These are phyloP conservation scores for Thermochaetoides thermophila DNA, from an alignment of 495 filamentous ascomycete species.

Conservation along the genomic window DNA sequence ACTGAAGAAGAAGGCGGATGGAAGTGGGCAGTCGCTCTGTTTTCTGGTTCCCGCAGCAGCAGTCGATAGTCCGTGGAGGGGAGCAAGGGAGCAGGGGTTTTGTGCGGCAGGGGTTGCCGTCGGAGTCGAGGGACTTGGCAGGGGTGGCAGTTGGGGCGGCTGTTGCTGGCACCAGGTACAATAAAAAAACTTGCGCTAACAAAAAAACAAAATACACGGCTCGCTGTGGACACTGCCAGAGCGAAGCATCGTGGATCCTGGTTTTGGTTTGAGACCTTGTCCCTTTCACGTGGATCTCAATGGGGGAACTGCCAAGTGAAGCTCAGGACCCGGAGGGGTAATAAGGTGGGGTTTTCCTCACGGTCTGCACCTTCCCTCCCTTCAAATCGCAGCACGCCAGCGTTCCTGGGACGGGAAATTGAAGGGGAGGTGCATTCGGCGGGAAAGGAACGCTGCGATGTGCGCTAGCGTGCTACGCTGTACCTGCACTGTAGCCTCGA, in stretches of 20 bases:
- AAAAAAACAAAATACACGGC: too few relatives aligned
- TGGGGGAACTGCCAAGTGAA: too few relatives aligned
- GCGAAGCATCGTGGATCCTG: too few relatives aligned
- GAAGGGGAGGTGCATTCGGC: slow-evolving; percentile 5
- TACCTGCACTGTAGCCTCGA: too few relatives aligned
- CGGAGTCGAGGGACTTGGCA: too few relatives aligned
- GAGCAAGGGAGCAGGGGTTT: not conserved
- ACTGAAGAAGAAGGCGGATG: not conserved
- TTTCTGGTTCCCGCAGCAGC: not conserved
- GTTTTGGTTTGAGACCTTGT: not conserved
- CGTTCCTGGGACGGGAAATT: slow-evolving; percentile 8
- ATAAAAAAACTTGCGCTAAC: too few relatives aligned
- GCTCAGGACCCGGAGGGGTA: too few relatives aligned
- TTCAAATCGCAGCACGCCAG: not conserved
- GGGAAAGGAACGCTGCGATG: too few relatives aligned
- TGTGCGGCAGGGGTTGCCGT: slow-evolving; percentile 1
- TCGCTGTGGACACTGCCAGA: too few relatives aligned
- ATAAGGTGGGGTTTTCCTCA: not conserved
- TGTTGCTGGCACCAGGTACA: not conserved
- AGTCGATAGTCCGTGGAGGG: slow-evolving; percentile 1
- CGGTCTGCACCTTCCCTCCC: not conserved
- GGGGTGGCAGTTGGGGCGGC: not conserved
- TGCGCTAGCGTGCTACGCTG: too few relatives aligned
- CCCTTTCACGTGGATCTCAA: too few relatives aligned
- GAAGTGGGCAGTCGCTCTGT: not conserved